Conservation (phyloP, 768 basidiomycete species). For the Boletales sp. region DNA sequence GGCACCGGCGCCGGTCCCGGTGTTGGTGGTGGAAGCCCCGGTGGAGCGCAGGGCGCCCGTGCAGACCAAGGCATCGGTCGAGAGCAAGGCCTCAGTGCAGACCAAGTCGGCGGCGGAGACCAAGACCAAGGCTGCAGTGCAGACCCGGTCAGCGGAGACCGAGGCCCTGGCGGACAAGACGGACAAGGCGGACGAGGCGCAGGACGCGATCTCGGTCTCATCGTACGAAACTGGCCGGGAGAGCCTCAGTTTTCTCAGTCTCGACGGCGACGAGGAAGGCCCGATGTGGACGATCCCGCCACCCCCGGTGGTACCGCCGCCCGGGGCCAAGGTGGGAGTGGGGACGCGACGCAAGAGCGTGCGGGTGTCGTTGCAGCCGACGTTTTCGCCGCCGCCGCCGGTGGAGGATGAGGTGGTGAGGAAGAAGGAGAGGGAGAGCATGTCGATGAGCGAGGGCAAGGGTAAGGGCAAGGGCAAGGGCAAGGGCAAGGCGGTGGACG, state of each 20-base stretch:
- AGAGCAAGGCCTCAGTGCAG: no score
- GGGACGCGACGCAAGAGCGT: slow-evolving; percentile 60
- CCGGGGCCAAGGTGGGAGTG: neutral
- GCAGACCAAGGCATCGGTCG: no score
- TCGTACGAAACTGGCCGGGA: slow-evolving; percentile 70
- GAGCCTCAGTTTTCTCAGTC: slow-evolving; percentile 41
- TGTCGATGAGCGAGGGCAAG: slow-evolving; percentile 1
- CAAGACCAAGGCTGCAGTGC: no score
- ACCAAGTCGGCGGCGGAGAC: no score
- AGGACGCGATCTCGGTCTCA: slow-evolving; percentile 36
- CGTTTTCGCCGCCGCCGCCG: slow-evolving; percentile 70
- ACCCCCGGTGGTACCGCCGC: slow-evolving; percentile 10
- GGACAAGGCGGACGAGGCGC: neutral
- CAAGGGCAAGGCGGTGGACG: slow-evolving; percentile 23
- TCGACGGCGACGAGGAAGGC: slow-evolving; percentile 6
- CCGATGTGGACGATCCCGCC: slow-evolving; percentile 9
- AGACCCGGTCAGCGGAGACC: no score
- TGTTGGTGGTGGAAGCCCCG: no score
- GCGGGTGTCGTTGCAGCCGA: slow-evolving; percentile 71
- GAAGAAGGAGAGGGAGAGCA: slow-evolving; percentile 24
- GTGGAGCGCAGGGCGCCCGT: no score
- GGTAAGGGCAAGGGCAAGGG: no score
- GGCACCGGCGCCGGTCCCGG: slow-evolving; percentile 9
- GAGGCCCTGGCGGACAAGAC: neutral
- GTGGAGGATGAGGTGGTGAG: slow-evolving; percentile 42